Conservation (phyloP, 768 basidiomycete species). For the Russula virescens region DNA sequence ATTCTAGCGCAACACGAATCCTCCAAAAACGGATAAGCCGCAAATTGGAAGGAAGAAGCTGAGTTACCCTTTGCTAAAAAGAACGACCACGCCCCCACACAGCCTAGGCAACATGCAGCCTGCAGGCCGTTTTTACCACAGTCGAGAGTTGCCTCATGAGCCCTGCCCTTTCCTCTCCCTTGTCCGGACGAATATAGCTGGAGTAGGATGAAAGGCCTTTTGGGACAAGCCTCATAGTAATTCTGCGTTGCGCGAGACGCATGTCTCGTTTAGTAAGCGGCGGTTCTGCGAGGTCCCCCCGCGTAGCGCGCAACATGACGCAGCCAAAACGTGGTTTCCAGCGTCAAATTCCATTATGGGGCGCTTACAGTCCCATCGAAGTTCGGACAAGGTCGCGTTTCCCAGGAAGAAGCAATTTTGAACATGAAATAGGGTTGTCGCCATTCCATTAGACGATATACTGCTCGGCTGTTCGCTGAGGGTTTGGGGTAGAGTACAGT, state of each 20-base stretch:
- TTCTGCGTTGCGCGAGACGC: too few species aligned
- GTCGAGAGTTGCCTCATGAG: background rate
- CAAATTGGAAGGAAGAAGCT: conserved; percentile 3
- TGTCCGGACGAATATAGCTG: too few species aligned
- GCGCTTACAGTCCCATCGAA: background rate
- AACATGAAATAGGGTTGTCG: background rate
- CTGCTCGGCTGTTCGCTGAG: too few species aligned
- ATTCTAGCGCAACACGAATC: background rate
- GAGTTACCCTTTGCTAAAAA: background rate
- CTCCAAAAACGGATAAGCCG: background rate
- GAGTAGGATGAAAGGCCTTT: too few species aligned
- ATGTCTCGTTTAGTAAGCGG: too few species aligned
- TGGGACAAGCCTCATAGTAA: too few species aligned
- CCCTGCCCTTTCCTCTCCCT: background rate
- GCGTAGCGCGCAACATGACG: conserved; percentile 10
- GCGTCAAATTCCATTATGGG: conserved; percentile 3
- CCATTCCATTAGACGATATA: background rate
- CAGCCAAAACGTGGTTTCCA: background rate
- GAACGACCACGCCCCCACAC: background rate
- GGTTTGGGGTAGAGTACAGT: too few species aligned
- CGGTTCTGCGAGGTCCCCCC: background rate
- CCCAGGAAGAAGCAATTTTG: background rate
- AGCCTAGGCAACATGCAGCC: background rate
- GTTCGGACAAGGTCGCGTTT: background rate
- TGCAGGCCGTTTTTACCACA: background rate